phyloP scores from a whole-genome alignment of 2,329 filamentous ascomycete species.

The Fusarium temperatum region DNA sequence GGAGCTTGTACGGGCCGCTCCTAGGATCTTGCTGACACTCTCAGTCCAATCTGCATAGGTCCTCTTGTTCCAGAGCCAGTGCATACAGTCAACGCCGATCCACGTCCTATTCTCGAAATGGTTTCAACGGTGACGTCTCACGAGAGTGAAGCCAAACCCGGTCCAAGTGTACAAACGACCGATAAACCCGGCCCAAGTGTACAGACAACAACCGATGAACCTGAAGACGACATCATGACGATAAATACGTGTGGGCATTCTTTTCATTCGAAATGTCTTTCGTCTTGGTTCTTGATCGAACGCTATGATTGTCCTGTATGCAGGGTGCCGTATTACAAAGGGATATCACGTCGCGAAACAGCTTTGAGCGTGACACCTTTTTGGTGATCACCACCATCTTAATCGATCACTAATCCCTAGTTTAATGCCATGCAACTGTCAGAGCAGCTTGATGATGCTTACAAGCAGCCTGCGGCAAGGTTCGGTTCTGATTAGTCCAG shows the following conservation, averaged over 20 bases:
- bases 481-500: neutral
- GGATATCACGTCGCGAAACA: constrained; percentile 10
- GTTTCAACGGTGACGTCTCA: constrained; percentile 21
- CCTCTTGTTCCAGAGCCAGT: constrained; percentile 43
- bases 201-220: neutral
- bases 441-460: neutral
- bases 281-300: constrained; percentile 50
- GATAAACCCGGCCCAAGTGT: neutral
- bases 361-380: constrained; percentile 32
- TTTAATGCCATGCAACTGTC: neutral
- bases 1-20: neutral
- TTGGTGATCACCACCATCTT: constrained; percentile 13
- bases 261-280: constrained; percentile 53
- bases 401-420: constrained; percentile 13
- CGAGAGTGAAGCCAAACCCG: neutral
- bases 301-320: constrained; percentile 53
- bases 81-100: constrained; percentile 22
- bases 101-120: constrained; percentile 27
- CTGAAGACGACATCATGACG: constrained; percentile 46
- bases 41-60: constrained; percentile 48
- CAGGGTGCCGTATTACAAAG: constrained; percentile 46
- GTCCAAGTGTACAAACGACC: neutral
- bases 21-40: neutral
- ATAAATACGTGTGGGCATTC: constrained; percentile 50
- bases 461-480: constrained; percentile 3